Conservation (phyloP, 441 rosid genomes). For the Aleurites moluccanus region DNA sequence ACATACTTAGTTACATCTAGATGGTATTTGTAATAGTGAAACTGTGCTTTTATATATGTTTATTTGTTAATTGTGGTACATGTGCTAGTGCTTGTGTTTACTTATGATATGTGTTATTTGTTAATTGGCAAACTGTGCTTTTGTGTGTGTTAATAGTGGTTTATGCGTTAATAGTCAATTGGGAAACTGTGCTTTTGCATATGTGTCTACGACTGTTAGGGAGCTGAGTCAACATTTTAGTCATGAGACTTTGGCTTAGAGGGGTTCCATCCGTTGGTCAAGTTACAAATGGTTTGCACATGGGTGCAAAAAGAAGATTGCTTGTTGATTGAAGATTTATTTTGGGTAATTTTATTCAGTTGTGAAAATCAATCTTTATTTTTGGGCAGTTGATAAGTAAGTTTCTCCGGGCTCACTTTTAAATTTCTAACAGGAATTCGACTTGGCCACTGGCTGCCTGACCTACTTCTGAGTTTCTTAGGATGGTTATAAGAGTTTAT, state of each 20-base stretch:
- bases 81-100: neutral
- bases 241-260: no score
- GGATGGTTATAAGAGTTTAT: neutral
- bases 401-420: neutral
- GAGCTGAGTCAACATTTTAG: no score
- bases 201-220: no score
- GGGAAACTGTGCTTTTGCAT: slow-evolving; percentile 1
- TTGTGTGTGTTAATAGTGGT: neutral
- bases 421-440: neutral
- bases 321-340: no score
- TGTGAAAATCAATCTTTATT: no score
- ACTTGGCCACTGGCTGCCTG: neutral
- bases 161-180: neutral
- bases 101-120: no score
- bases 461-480: neutral
- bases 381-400: no score
- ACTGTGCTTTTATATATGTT: neutral
- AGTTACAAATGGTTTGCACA: neutral
- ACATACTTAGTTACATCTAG: neutral
- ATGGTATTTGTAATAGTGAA: slow-evolving; percentile 10
- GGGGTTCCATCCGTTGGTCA: no score
- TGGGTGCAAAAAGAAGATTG: no score
- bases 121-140: neutral
- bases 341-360: no score
- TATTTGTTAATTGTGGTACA: no score